These are phyloP conservation scores for Paramecium tetraurelia DNA, from an alignment of 73 alveolate genomes.

Conservation along the genomic window DNA sequence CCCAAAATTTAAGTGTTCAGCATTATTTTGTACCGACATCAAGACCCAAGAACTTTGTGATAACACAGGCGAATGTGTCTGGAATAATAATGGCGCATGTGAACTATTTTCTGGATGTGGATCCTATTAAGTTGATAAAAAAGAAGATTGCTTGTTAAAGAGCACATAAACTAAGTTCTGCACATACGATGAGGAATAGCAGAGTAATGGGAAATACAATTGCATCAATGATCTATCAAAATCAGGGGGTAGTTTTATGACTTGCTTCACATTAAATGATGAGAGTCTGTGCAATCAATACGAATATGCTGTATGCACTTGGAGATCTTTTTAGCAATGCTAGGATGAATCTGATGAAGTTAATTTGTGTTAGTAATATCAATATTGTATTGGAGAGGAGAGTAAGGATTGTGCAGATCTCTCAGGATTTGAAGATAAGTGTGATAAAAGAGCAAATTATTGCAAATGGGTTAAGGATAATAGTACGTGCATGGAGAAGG, in stretches of 20 bases:
- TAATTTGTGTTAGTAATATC: background rate
- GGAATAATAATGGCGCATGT: background rate
- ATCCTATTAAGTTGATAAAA: background rate
- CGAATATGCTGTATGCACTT: background rate
- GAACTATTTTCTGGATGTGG: background rate
- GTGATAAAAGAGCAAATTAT: background rate
- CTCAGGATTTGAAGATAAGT: background rate
- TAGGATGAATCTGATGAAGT: background rate
- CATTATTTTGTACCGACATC: background rate
- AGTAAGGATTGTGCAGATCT: background rate
- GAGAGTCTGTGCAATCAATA: background rate
- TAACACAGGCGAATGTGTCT: slow-evolving; percentile 5
- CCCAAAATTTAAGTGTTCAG: background rate
- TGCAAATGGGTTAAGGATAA: background rate
- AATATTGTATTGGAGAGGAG: background rate
- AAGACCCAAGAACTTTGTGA: background rate
- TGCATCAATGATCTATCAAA: slow-evolving; percentile 20
- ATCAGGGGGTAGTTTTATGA: slow-evolving; percentile 17
- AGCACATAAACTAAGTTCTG: background rate
- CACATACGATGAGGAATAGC: background rate
- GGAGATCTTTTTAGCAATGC: background rate
- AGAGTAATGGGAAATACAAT: background rate
- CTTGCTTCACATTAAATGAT: background rate
- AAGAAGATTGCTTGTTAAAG: background rate
- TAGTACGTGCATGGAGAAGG: background rate